A percentile compares a stretch with the other conserved stretches of the same genome.
Conservation (phyloP, 495 filamentous ascomycete genomes). For the Penicillium taxi region DNA sequence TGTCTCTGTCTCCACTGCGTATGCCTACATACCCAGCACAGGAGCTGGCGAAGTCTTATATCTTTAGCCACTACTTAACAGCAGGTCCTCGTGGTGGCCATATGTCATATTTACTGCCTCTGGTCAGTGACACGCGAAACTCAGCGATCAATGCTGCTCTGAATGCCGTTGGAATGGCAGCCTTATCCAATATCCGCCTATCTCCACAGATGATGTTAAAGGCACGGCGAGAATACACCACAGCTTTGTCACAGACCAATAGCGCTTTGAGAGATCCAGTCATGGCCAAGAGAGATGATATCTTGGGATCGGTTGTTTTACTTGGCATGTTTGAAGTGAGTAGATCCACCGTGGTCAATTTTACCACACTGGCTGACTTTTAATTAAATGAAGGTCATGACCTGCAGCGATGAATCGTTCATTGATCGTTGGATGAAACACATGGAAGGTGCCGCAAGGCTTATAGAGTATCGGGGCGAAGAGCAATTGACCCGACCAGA, state of each 20-base stretch:
- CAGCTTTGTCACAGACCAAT: slow-evolving; percentile 11
- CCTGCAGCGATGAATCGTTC: slow-evolving; percentile 9
- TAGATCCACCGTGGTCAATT: too few species aligned
- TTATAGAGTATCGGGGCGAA: slow-evolving; percentile 10
- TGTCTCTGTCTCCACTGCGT: not conserved
- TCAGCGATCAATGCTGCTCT: slow-evolving; percentile 9
- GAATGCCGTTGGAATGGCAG: slow-evolving; percentile 10
- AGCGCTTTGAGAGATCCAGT: slow-evolving; percentile 3
- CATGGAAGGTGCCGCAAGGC: slow-evolving; percentile 8
- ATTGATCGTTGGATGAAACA: slow-evolving; percentile 15
- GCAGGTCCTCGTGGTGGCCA: slow-evolving; percentile 2
- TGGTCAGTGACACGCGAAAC: slow-evolving; percentile 2
- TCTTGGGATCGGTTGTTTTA: slow-evolving; percentile 9
- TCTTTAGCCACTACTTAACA: slow-evolving; percentile 4
- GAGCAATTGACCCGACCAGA: slow-evolving; percentile 5
- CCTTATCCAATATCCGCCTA: slow-evolving; percentile 12
- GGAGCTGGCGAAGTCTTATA: slow-evolving; percentile 3
- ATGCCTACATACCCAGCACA: not conserved
- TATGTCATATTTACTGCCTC: slow-evolving; percentile 6
- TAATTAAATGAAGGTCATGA: slow-evolving; percentile 2
- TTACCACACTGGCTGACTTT: not conserved
- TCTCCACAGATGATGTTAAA: slow-evolving; percentile 11
- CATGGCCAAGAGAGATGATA: slow-evolving; percentile 9
- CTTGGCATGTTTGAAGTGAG: slow-evolving; percentile 12
- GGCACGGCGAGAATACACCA: slow-evolving; percentile 10